Percentiles rank a stretch among this genome's conserved stretches.
Conservation (phyloP, 371 early-diverging fungal genomes). For the Nematocida sp. region DNA sequence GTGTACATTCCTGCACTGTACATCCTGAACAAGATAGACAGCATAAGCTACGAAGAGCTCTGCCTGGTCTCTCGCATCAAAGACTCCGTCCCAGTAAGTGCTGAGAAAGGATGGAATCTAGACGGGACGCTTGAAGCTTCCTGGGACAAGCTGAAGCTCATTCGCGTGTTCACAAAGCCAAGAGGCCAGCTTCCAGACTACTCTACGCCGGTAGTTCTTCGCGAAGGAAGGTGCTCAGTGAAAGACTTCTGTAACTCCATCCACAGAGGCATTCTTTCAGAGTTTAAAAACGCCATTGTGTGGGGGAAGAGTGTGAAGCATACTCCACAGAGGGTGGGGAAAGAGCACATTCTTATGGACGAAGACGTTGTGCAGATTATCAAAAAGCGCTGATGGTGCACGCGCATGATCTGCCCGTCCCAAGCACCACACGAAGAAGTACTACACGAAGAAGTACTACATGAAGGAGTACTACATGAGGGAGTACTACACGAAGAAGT, state of each 20-base stretch:
- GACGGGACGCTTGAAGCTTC: conserved; percentile 81
- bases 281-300: conserved; percentile 90
- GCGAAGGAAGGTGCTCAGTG: conserved; percentile 69
- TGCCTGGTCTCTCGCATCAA: conserved; percentile 90
- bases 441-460: too few relatives aligned
- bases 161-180: conserved; percentile 86
- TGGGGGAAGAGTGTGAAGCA: conserved; percentile 97
- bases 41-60: conserved; percentile 87
- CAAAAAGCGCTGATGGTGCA: conserved; percentile 67
- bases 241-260: conserved; percentile 94
- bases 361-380: conserved; percentile 98
- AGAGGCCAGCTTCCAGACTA: conserved; percentile 94
- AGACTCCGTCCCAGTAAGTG: conserved; percentile 87
- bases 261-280: conserved; percentile 84
- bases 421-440: too few relatives aligned
- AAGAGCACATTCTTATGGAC: conserved; percentile 82
- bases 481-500: too few relatives aligned
- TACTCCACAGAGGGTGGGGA: conserved; percentile 93
- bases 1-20: conserved; percentile 90
- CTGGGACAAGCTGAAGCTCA: conserved; percentile 61
- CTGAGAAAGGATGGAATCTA: conserved; percentile 97
- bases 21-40: conserved; percentile 95
- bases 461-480: too few relatives aligned
- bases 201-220: conserved; percentile 82
- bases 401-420: too few relatives aligned